Evolutionary conservation across 2,329 filamentous ascomycete genomes (phyloP).

Genomic region (Thielaviopsis ethacetica): DNA sequence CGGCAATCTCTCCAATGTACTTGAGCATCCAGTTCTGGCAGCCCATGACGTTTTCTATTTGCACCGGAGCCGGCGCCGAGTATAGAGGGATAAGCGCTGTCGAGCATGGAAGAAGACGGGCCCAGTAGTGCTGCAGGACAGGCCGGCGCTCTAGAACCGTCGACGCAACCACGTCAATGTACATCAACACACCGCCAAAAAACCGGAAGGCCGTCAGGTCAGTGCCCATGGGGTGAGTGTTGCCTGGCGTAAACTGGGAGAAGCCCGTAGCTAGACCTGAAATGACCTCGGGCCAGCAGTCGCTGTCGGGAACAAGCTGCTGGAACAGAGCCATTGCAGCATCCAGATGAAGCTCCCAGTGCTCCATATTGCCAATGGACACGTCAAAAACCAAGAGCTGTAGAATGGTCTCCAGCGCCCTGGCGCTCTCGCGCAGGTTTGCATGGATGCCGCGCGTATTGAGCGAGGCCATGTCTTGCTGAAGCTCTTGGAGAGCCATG

Average conservation of each 20-base stretch:
- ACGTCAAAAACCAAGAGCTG: conserved; percentile 39
- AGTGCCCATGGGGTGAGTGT: conserved; percentile 25
- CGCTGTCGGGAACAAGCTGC: conserved; percentile 25
- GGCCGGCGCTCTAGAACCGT: conserved; percentile 28
- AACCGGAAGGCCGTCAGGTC: conserved; percentile 32
- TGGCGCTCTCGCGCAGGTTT: conserved; percentile 20
- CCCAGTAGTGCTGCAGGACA: conserved; percentile 26
- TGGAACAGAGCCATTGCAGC: conserved; percentile 33
- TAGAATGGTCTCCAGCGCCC: conserved; percentile 32
- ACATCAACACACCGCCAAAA: conserved; percentile 29
- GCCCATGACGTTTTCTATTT: conserved; percentile 36
- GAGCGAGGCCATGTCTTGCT: conserved; percentile 24
- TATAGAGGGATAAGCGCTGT: conserved; percentile 8
- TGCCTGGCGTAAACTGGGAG: conserved; percentile 20
- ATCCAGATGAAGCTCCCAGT: conserved; percentile 33
- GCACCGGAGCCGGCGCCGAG: conserved; percentile 18
- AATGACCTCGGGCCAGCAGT: conserved; percentile 23
- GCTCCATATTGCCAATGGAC: conserved; percentile 26
- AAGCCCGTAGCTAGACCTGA: conserved; percentile 18
- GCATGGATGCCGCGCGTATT: conserved; percentile 18
- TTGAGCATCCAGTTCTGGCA: conserved; percentile 40
- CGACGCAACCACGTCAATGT: conserved; percentile 33
- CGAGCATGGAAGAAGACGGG: conserved; percentile 21
- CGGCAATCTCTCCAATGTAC: conserved; percentile 35
- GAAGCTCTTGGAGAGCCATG: conserved; percentile 27